These are phyloP conservation scores for Colletotrichum higginsianum DNA, from an alignment of 2,329 filamentous ascomycete species.

Conservation along the genomic window DNA sequence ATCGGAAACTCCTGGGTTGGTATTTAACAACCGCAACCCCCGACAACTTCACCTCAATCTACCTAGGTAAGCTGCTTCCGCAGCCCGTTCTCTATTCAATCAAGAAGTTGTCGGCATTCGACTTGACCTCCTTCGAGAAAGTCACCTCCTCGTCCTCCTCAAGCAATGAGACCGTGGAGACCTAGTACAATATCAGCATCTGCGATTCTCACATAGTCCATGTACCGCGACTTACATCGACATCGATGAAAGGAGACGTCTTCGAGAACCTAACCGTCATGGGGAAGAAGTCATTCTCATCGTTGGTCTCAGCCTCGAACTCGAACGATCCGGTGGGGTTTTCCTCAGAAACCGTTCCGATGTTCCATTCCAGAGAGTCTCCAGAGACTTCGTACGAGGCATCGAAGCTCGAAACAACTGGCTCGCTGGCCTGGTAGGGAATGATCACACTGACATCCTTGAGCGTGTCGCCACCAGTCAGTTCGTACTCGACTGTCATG, in stretches of 20 bases:
- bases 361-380: constrained; percentile 93
- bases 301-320: constrained; percentile 89
- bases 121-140: constrained; percentile 87
- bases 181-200: constrained; percentile 55
- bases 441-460: constrained; percentile 91
- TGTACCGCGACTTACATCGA: constrained; percentile 80
- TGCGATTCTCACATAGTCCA: neutral
- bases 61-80: constrained; percentile 17
- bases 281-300: constrained; percentile 97
- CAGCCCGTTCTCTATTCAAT: constrained; percentile 72
- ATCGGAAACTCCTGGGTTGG: constrained; percentile 39
- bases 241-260: constrained; percentile 87
- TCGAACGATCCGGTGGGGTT: constrained; percentile 92
- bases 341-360: constrained; percentile 86
- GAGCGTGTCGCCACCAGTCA: constrained; percentile 83
- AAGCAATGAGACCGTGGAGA: constrained; percentile 77
- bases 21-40: constrained; percentile 26
- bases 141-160: constrained; percentile 84
- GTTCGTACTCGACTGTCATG: constrained; percentile 95
- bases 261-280: constrained; percentile 95
- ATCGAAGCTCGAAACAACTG: constrained; percentile 92
- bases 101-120: constrained; percentile 80
- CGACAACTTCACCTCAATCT: constrained; percentile 11
- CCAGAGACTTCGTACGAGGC: constrained; percentile 94
- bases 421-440: constrained; percentile 88